Percentiles rank a stretch among this genome's conserved stretches.
Conservation (phyloP, 805 yeast species). For the Helenozyma baotianmanensis region DNA sequence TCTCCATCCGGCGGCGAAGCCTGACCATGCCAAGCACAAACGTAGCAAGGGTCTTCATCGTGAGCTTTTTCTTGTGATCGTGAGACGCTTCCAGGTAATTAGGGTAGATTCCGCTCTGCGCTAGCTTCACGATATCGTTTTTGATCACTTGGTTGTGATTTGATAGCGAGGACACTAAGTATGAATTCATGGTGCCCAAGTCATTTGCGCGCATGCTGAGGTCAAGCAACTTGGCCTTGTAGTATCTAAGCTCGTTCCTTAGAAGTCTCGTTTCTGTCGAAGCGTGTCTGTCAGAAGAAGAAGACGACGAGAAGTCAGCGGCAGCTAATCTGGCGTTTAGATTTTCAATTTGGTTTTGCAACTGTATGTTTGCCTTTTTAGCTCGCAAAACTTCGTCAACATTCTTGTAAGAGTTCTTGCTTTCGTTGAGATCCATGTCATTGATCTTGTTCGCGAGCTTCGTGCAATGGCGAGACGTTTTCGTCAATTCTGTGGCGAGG, state of each 20-base stretch:
- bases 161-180: conserved; percentile 24
- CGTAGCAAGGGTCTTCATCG: conserved; percentile 31
- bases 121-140: conserved; percentile 25
- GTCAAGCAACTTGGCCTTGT: conserved; percentile 45
- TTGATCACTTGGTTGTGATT: conserved; percentile 23
- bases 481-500: conserved; percentile 27
- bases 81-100: conserved; percentile 18
- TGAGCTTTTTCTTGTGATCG: conserved; percentile 16
- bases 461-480: conserved; percentile 25
- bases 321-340: conserved; percentile 19
- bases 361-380: conserved; percentile 10
- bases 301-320: conserved; percentile 17
- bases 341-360: conserved; percentile 29
- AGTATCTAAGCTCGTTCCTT: conserved; percentile 41
- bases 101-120: conserved; percentile 32
- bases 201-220: conserved; percentile 32
- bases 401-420: conserved; percentile 5
- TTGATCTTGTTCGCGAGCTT: conserved; percentile 26
- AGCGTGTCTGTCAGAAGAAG: not conserved
- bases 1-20: conserved; percentile 26
- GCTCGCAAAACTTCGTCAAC: conserved; percentile 7
- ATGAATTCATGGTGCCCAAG: conserved; percentile 31
- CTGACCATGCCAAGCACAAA: conserved; percentile 35
- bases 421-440: conserved; percentile 11
- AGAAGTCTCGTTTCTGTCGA: conserved; percentile 15